Percentiles rank a stretch among this genome's conserved stretches.
These are phyloP conservation scores for Salix caprea DNA, from an alignment of 345 rosid genomes.

Conservation along the genomic window DNA sequence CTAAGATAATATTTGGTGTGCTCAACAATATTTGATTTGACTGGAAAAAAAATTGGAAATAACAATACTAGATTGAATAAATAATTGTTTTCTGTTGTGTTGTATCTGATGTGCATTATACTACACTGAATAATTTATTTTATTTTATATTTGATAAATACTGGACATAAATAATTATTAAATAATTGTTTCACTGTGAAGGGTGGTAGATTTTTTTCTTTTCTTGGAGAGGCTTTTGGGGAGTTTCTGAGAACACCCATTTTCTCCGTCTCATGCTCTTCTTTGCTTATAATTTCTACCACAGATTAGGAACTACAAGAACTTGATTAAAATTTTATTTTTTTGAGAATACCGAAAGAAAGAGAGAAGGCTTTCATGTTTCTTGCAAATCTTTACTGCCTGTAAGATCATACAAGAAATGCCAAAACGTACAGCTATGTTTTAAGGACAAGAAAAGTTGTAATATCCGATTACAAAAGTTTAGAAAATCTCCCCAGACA, in stretches of 20 bases:
- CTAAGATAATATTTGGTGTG: no score
- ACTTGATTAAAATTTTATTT: background rate
- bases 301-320: background rate
- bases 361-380: slow-evolving; percentile 9
- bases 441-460: slow-evolving; percentile 28
- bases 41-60: no score
- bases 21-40: no score
- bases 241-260: slow-evolving; percentile 40
- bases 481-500: background rate
- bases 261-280: background rate
- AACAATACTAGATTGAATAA: no score
- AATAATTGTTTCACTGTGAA: background rate
- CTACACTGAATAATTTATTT: fast-evolving
- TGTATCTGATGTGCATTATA: no score
- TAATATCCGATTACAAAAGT: slow-evolving; percentile 29
- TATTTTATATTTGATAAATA: no score
- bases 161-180: no score
- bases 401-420: slow-evolving; percentile 11
- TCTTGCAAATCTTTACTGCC: slow-evolving; percentile 1
- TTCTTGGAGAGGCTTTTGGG: slow-evolving; percentile 31
- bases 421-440: slow-evolving; percentile 30
- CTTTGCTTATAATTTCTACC: background rate
- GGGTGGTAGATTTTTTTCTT: slow-evolving; percentile 30
- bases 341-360: slow-evolving; percentile 3
- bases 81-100: no score